Evolutionary conservation across 2,329 filamentous ascomycete genomes (phyloP), one percentile per base, ranked within the genome.

Genomic region (Pseudogymnoascus destructans): DNA sequence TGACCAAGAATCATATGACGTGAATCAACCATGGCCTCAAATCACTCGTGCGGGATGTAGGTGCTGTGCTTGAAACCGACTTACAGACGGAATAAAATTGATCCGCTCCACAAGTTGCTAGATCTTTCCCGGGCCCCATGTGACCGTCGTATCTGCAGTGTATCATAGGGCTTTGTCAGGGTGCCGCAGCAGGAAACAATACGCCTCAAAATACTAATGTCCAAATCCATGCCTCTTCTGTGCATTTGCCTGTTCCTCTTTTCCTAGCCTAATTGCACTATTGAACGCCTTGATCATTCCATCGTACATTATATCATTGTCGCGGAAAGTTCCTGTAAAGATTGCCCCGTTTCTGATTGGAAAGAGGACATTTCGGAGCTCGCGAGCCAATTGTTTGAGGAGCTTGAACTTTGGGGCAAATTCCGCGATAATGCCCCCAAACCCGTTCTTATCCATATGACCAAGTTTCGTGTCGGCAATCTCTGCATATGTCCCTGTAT

Each of bases 401-500:
- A 35, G 52, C 15, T 66, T 59, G 58, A 69, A 67, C 33, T 62
- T 55, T 17, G 59, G 59, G 10, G 63, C 62, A 61, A 69, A 66
- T 57, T 67, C 65, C 35, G 33, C 46, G 36, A 67, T 59, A n/a
- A 68, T 58, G 5, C 58, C 40, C 40, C 66, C 58, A 65, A 69
- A 68, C 35, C 58, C 8, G 57, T 59, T 59, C 52, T 60, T 62
- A 52, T 42, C 54, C 25, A 66, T 64, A 33, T 64, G 4, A n/a
- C 59, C 54, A 13, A n/a, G 1, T 62, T 68, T 68, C 1, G n/a
- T 58, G 9, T 56, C 15, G 2, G 62, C 61, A 60, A 68, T 69
- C 40, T 67, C 42, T 57, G 54, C 52, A 60, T 66, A 68, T 23
- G 8, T 64, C 36, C 64, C 61, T 54, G 60, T 66, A 63, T 69